Evolutionary conservation across 192 early-diverging fungal genomes (phyloP).

Genomic region (Coemansia sp.): DNA sequence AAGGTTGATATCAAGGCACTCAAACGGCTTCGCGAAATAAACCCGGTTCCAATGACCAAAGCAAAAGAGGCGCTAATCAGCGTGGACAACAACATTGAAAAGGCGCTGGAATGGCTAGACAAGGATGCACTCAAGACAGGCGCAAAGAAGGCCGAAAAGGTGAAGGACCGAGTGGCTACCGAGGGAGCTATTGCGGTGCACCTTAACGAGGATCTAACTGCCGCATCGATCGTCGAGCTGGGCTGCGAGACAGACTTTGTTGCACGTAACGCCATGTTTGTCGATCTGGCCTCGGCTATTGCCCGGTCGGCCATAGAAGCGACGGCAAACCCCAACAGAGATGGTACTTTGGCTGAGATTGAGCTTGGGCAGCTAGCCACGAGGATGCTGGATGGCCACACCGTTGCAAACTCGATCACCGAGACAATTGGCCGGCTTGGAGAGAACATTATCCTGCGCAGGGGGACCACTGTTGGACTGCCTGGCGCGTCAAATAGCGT

Average conservation of each 20-base stretch:
- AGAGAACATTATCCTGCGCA: constrained; percentile 86
- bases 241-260: constrained; percentile 97
- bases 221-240: constrained; percentile 72
- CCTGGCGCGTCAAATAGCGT: constrained; percentile 16
- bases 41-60: constrained; percentile 76
- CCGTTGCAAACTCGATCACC: constrained; percentile 67
- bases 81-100: constrained; percentile 70
- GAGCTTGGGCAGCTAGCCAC: constrained; percentile 13
- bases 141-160: constrained; percentile 79
- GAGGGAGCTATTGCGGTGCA: constrained; percentile 74
- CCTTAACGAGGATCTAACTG: constrained; percentile 41
- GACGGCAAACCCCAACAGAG: neutral
- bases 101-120: constrained; percentile 81
- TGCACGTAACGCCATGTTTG: constrained; percentile 78
- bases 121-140: constrained; percentile 71
- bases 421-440: constrained; percentile 84
- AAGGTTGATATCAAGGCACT: constrained; percentile 66
- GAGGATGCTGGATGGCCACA: constrained; percentile 22
- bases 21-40: constrained; percentile 76
- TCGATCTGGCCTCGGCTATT: constrained; percentile 61
- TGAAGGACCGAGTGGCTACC: constrained; percentile 72
- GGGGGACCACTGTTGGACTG: constrained; percentile 49
- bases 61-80: constrained; percentile 83
- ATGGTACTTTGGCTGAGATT: constrained; percentile 9
- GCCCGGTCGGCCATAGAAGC: constrained; percentile 18